Conservation (phyloP, 1,139 yeast genomes). For the Zygosaccharomyces pseudobailii region DNA sequence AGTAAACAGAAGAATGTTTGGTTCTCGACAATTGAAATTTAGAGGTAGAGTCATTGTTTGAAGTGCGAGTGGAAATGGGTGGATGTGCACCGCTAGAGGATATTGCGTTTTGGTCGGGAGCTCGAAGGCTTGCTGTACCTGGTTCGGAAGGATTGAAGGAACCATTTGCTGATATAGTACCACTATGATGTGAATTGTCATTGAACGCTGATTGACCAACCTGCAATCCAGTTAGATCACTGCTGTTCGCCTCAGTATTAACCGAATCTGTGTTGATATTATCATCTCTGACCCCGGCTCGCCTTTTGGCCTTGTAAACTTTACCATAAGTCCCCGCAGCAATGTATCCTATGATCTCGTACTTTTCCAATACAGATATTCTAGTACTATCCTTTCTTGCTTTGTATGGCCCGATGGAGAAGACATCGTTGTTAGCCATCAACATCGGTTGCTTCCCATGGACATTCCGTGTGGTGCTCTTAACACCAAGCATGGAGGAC, state of each 20-base stretch:
- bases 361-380: constrained; percentile 70
- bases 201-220: neutral
- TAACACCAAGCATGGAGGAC: constrained; percentile 5
- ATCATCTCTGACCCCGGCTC: constrained; percentile 32
- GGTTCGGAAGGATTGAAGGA: constrained; percentile 3
- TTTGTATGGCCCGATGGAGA: constrained; percentile 68
- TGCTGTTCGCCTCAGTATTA: constrained; percentile 3
- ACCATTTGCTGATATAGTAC: neutral
- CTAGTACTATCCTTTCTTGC: constrained; percentile 67
- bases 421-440: constrained; percentile 65
- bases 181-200: neutral
- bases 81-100: constrained; percentile 1
- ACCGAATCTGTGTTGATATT: constrained; percentile 3
- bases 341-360: constrained; percentile 87
- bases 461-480: constrained; percentile 13
- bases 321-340: constrained; percentile 99
- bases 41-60: constrained; percentile 3
- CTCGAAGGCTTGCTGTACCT: constrained; percentile 2
- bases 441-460: constrained; percentile 39
- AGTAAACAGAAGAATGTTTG: constrained; percentile 31
- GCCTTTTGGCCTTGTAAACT: constrained; percentile 80
- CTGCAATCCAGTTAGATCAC: constrained; percentile 3
- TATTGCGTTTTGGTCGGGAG: constrained; percentile 2
- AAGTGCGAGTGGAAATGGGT: constrained; percentile 6
- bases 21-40: constrained; percentile 9